phyloP scores from a whole-genome alignment of 2,329 filamentous ascomycete genomes.

The Cladophialophora bantiana region DNA sequence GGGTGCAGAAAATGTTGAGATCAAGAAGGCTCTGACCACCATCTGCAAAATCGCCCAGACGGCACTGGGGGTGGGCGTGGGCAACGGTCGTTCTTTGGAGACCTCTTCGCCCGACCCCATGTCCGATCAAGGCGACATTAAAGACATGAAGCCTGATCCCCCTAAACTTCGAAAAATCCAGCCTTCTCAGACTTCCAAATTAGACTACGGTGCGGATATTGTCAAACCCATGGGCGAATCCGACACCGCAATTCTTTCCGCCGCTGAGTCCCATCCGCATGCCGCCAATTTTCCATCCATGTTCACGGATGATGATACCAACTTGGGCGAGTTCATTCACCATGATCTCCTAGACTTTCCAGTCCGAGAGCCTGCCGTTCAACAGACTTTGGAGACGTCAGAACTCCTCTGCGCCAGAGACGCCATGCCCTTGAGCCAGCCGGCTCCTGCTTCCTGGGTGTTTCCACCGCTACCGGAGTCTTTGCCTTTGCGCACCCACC shows the following conservation, averaged over 20 bases:
- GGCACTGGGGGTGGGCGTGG: background rate
- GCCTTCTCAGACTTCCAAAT: background rate
- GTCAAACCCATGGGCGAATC: background rate
- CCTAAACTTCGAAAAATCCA: background rate
- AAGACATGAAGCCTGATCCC: conserved; percentile 2
- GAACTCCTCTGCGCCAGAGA: background rate
- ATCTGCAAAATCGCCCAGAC: conserved; percentile 14
- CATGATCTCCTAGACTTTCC: background rate
- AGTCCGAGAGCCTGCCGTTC: background rate
- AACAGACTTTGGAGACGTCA: background rate
- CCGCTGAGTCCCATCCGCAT: background rate
- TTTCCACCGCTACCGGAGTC: background rate
- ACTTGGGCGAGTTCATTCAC: conserved; percentile 3
- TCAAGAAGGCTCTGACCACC: conserved; percentile 6
- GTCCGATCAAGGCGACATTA: background rate
- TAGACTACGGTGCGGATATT: background rate
- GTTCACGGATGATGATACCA: background rate
- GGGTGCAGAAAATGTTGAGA: conserved; percentile 13
- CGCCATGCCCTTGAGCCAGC: background rate
- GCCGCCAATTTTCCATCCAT: background rate
- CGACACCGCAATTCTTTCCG: background rate
- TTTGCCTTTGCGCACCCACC: background rate
- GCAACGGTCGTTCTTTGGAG: background rate
- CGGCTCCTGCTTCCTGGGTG: background rate
- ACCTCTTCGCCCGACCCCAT: conserved; percentile 3